Conservation (phyloP, 2,329 filamentous ascomycete genomes). For the Xylaria polymorpha region DNA sequence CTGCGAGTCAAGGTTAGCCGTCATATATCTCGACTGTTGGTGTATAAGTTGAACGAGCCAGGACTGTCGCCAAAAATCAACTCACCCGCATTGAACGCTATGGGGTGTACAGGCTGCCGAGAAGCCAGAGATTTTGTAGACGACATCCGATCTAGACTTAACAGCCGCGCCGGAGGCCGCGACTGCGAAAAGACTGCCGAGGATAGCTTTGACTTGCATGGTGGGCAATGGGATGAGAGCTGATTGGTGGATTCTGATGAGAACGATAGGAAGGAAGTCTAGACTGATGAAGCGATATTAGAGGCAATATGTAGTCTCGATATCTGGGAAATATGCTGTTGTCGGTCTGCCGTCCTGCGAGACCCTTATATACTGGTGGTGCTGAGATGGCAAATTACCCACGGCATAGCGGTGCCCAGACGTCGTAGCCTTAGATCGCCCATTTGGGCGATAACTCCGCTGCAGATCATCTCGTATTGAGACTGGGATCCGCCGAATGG, state of each 20-base stretch:
- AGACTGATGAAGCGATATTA: background rate
- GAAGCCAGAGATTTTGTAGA: conserved; percentile 27
- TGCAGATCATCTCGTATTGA: conserved; percentile 38
- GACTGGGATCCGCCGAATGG: conserved; percentile 13
- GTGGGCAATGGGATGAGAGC: background rate
- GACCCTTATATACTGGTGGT: conserved; percentile 3
- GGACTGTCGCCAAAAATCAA: background rate
- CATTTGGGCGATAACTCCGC: conserved; percentile 30
- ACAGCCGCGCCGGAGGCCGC: conserved; percentile 31
- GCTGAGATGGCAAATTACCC: background rate
- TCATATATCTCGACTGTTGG: background rate
- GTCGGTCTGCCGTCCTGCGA: background rate
- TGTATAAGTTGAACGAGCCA: background rate
- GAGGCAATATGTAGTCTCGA: background rate
- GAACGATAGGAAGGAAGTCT: background rate
- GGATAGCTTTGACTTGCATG: conserved; percentile 29
- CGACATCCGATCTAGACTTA: conserved; percentile 10
- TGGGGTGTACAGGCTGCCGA: conserved; percentile 27
- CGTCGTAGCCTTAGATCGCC: background rate
- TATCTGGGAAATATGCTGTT: background rate
- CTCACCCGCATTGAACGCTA: conserved; percentile 33
- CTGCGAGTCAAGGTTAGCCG: background rate
- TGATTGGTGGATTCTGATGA: background rate
- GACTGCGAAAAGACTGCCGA: conserved; percentile 27
- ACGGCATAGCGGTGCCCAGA: background rate